These are phyloP conservation scores for Astrothelium macrocarpum DNA, from an alignment of 495 filamentous ascomycete genomes.

Conservation along the genomic window DNA sequence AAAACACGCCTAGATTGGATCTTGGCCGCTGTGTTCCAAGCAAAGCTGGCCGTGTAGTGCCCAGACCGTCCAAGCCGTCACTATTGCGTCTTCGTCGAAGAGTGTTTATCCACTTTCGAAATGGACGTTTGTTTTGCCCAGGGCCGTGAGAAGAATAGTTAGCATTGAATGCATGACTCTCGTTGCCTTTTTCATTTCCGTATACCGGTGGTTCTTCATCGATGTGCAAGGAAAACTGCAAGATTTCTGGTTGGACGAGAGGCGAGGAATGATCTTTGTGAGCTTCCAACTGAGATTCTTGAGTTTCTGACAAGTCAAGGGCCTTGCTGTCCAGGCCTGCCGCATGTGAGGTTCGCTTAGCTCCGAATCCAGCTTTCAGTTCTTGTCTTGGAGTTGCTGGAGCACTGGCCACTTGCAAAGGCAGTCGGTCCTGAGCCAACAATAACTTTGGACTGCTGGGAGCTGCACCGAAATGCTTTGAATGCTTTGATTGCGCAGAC, in stretches of 20 bases:
- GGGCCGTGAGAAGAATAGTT: neutral
- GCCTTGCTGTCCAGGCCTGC: neutral
- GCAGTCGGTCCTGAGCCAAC: neutral
- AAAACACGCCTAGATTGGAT: constrained; percentile 24
- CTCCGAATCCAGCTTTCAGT: neutral
- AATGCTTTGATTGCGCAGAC: neutral
- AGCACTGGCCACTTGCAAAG: neutral
- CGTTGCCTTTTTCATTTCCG: neutral
- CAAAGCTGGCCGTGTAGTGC: constrained; percentile 19
- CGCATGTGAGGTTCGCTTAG: neutral
- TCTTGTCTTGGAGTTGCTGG: neutral
- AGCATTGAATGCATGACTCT: neutral
- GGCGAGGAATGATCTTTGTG: neutral
- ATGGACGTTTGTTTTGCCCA: constrained; percentile 22
- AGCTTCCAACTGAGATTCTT: neutral
- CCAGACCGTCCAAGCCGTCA: constrained; percentile 11
- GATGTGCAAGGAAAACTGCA: neutral
- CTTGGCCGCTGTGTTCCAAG: constrained; percentile 40
- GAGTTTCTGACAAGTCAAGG: neutral
- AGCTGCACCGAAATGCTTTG: neutral
- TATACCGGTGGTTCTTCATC: neutral
- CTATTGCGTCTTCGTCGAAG: constrained; percentile 35
- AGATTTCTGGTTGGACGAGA: constrained; percentile 1
- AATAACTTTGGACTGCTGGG: neutral
- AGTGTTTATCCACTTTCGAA: constrained; percentile 48